Base-by-base conservation (phyloP, 176 grass and related monocot species). In the Carex pumila region DNA sequence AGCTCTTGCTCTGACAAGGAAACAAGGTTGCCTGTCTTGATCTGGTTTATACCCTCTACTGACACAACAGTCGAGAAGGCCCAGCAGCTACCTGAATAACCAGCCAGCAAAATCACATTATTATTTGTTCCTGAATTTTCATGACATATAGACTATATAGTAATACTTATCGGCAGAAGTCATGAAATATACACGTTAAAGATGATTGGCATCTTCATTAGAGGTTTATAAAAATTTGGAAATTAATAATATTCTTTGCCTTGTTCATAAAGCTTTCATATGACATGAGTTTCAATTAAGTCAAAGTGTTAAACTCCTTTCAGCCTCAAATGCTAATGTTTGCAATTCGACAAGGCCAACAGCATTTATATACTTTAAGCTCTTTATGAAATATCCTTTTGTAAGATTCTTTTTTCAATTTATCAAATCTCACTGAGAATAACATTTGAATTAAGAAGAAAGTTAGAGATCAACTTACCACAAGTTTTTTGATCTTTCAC, bases 1-100 rank as follows among this genome's bases (percentile, higher is more conserved):
- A 95, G 90, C 85, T 95, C 93, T 89, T 92, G 93, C 60, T 95
- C 89, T 14, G 90, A 95, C 25, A 95, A 84, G 0, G 90, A 92
- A 52, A 95, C 19, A 41, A 95, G 74, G 17, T 49, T 55, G 25
- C 84, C 89, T 2, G 85, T 92, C 29, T 82, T 84, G 82, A 95
- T 92, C 11, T 88, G 84, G 87, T 95, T 92, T 89, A 92, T 91
- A 31, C 93, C 90, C 57, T 95, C 93, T 61, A 95, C 87, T 7
- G 93, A 63, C 62, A 84, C 90, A 18, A 95, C 86, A 1, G 93
- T 87, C 1, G 93, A 92, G 82, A 95, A 95, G 0, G 93, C 89
- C 90, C 90, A 91, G 83, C 89, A 91, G 85, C 93, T 86, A 30
- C 85, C 85, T 87, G 59, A 41, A 87, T 86, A 37, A 81, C 45